Conservation (phyloP, 208 protist genomes). For the Phytomonas francai region DNA sequence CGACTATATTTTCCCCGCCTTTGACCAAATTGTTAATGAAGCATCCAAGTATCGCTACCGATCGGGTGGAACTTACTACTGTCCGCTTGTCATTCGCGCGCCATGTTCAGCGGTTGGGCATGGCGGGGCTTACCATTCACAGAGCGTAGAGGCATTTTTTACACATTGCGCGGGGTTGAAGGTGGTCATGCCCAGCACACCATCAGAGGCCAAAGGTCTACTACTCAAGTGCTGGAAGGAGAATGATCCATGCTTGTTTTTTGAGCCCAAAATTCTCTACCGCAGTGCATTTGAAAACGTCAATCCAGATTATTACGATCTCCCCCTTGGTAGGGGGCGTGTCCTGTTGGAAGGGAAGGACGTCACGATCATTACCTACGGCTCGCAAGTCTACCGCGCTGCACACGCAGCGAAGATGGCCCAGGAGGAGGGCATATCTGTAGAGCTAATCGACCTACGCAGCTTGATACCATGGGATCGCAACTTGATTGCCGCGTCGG, state of each 20-base stretch:
- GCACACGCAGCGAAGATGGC: conserved; percentile 78
- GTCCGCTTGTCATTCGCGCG: conserved; percentile 92
- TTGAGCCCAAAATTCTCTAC: conserved; percentile 96
- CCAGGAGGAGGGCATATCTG: conserved; percentile 75
- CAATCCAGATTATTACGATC: conserved; percentile 89
- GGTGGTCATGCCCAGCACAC: conserved; percentile 72
- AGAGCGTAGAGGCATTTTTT: conserved; percentile 95
- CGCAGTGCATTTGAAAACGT: conserved; percentile 88
- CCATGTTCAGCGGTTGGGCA: conserved; percentile 97
- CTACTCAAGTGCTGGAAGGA: conserved; percentile 91
- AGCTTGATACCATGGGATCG: conserved; percentile 94
- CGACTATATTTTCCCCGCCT: conserved; percentile 98
- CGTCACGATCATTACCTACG: conserved; percentile 95
- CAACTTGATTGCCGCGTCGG: conserved; percentile 88
- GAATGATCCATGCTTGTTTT: conserved; percentile 93
- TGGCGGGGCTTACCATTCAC: conserved; percentile 96
- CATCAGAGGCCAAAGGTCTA: conserved; percentile 82
- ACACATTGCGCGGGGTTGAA: conserved; percentile 92
- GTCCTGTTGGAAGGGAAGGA: conserved; percentile 85
- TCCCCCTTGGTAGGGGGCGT: conserved; percentile 92
- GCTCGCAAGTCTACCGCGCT: conserved; percentile 78
- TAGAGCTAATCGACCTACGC: conserved; percentile 95
- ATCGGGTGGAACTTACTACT: conserved; percentile 91
- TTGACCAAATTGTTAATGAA: conserved; percentile 98
- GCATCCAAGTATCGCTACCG: conserved; percentile 98